phyloP scores from a whole-genome alignment of 257 asterid genomes.

The Perilla frutescens region DNA sequence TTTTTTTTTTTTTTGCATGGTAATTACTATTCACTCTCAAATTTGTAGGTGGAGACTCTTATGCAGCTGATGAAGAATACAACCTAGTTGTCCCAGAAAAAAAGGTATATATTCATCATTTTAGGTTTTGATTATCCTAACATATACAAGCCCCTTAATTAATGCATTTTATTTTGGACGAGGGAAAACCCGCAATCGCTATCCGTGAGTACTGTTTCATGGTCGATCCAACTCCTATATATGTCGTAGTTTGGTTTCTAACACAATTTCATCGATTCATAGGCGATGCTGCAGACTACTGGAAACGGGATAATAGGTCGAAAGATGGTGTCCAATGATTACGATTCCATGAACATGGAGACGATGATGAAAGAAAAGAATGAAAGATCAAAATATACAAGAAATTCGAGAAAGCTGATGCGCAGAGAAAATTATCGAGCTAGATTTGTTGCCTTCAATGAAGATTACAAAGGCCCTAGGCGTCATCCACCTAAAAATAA shows the following conservation, averaged over 20 bases:
- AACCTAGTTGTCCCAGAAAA: conserved; percentile 31
- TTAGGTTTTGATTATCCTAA: too few relatives aligned
- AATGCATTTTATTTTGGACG: background rate
- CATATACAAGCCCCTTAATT: too few relatives aligned
- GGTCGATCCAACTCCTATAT: too few relatives aligned
- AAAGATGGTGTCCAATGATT: conserved; percentile 26
- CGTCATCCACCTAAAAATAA: conserved; percentile 75
- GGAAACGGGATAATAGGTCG: conserved; percentile 33
- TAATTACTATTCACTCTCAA: background rate
- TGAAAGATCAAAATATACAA: conserved; percentile 4
- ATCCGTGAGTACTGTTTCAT: too few relatives aligned
- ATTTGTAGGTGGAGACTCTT: conserved; percentile 34
- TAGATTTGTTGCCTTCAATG: conserved; percentile 53
- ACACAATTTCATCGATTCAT: background rate
- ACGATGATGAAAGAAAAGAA: background rate
- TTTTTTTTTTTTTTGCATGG: background rate
- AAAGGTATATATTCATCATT: conserved; percentile 35
- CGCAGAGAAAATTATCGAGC: conserved; percentile 39
- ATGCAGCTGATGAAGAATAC: conserved; percentile 35
- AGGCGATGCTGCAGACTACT: conserved; percentile 7
- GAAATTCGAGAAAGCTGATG: conserved; percentile 37
- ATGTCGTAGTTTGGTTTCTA: background rate
- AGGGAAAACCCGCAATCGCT: too few relatives aligned
- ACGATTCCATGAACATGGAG: conserved; percentile 21
- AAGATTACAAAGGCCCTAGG: conserved; percentile 72